Base-by-base conservation (phyloP, 1,139 yeast genomes). In the Saccharomycopsis phalli region DNA sequence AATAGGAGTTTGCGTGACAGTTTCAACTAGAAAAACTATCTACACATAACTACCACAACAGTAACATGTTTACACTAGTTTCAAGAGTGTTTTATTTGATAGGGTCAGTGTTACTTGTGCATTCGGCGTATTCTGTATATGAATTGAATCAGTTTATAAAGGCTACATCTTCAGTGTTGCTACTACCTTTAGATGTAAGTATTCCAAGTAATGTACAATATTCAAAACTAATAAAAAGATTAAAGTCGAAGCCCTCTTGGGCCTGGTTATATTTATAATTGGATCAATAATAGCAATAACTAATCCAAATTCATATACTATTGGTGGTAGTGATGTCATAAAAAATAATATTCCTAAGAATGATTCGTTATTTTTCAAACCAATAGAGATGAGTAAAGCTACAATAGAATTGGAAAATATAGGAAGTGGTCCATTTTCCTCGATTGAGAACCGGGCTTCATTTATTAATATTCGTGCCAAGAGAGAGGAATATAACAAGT, bases 81-180 rank as follows among this genome's bases (percentile, higher is more conserved):
- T 39, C 46, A 42, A 40, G 33, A 11, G 10, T 44, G 11, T 40
- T 50, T 20, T 62, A 60, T 45, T 40, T 58, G 17, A 36, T 64
- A 2, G 72, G 73, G 2, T 40, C 52, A n/a, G 38, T 60, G 16
- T 50, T 68, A 13, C 55, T 69, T 28, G 35, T 59, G 10, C 77
- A 73, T 51, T 63, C 75, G 3, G 73, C 69, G 2, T 72, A 70
- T 49, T 71, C 77, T 10, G 63, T 76, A 1, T 66, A 66, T 50
- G 76, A 72, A 49, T 62, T 65, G 52, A 71, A 68, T 45, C 72
- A 66, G 50, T 53, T 67, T 22, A 45, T 55, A 18, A 55, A 59
- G 38, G 27, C 45, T 19, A 37, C 56, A n/a, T 36, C 49, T 11
- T 42, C 55, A 16, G 48, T 45, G 38, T 49, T 51, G 27, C 42